These are phyloP conservation scores for Dissophora globulifera DNA, from an alignment of 192 early-diverging fungal genomes.

Conservation along the genomic window DNA sequence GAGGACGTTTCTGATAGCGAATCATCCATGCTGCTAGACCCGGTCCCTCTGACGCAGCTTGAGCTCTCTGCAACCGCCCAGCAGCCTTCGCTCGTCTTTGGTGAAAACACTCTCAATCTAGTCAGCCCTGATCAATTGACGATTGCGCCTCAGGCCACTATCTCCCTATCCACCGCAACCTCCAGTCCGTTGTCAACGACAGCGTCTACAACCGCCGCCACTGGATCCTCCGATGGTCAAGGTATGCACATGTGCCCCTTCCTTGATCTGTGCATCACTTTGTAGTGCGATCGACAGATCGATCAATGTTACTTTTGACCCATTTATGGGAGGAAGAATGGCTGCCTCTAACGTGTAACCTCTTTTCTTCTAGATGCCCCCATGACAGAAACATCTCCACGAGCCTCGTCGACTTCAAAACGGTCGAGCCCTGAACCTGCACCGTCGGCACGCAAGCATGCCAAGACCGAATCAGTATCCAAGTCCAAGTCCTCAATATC, in stretches of 20 bases:
- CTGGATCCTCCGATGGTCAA: background rate
- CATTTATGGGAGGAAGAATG: too few species aligned
- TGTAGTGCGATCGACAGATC: too few species aligned
- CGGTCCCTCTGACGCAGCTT: conserved; percentile 16
- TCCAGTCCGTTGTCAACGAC: background rate
- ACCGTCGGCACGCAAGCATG: conserved; percentile 30
- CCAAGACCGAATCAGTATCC: conserved; percentile 48
- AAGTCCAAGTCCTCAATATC: conserved; percentile 30
- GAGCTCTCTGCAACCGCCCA: conserved; percentile 8
- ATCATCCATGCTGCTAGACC: conserved; percentile 6
- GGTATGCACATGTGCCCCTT: background rate
- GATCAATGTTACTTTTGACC: too few species aligned
- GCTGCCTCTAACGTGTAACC: background rate
- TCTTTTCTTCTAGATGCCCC: background rate
- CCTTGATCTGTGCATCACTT: too few species aligned
- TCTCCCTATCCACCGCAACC: background rate
- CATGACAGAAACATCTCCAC: conserved; percentile 1
- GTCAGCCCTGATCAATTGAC: conserved; percentile 44
- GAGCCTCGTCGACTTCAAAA: conserved; percentile 14
- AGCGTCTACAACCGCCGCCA: background rate
- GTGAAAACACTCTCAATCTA: background rate
- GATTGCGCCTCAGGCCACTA: conserved; percentile 33
- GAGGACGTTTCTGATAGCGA: conserved; percentile 8
- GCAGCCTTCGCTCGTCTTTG: conserved; percentile 3
- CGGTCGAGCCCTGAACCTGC: conserved; percentile 42